A percentile compares a stretch with the other conserved stretches of the same genome.
These are phyloP conservation scores for Ogataea trehalophila DNA, from an alignment of 805 yeast genomes.

Conservation along the genomic window DNA sequence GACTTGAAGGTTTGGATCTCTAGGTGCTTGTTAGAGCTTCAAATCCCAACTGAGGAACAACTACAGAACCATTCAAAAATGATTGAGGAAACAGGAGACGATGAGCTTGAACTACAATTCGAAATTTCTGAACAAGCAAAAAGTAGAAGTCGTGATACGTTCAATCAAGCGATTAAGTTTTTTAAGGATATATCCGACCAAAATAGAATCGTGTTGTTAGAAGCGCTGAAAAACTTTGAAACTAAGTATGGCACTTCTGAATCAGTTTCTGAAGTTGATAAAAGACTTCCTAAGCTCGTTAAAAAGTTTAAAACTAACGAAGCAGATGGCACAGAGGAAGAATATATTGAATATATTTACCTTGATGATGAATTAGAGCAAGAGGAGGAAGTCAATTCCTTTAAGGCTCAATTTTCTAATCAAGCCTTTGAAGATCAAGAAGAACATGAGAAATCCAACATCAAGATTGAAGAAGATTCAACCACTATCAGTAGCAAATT, in stretches of 20 bases:
- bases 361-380: conserved; percentile 50
- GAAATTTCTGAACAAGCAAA: conserved; percentile 41
- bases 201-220: conserved; percentile 48
- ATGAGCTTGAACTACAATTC: conserved; percentile 47
- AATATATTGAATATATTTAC: conserved; percentile 56
- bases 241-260: conserved; percentile 48
- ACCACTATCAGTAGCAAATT: not conserved
- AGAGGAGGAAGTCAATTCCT: conserved; percentile 9
- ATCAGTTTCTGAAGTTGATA: conserved; percentile 31
- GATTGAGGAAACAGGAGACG: conserved; percentile 23
- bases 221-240: conserved; percentile 66
- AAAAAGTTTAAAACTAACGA: conserved; percentile 36
- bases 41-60: conserved; percentile 55
- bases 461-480: not conserved
- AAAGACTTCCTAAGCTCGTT: conserved; percentile 51
- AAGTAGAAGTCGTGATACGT: conserved; percentile 48
- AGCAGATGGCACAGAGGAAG: conserved; percentile 46
- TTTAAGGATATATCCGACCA: conserved; percentile 37
- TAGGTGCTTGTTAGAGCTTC: conserved; percentile 66
- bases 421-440: conserved; percentile 4
- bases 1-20: conserved; percentile 52
- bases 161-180: conserved; percentile 45
- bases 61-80: conserved; percentile 30
- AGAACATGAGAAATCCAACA: not conserved
- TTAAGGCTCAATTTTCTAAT: not conserved